phyloP scores from a whole-genome alignment of 2,329 filamentous ascomycete genomes.

The Plectosphaerella plurivora region DNA sequence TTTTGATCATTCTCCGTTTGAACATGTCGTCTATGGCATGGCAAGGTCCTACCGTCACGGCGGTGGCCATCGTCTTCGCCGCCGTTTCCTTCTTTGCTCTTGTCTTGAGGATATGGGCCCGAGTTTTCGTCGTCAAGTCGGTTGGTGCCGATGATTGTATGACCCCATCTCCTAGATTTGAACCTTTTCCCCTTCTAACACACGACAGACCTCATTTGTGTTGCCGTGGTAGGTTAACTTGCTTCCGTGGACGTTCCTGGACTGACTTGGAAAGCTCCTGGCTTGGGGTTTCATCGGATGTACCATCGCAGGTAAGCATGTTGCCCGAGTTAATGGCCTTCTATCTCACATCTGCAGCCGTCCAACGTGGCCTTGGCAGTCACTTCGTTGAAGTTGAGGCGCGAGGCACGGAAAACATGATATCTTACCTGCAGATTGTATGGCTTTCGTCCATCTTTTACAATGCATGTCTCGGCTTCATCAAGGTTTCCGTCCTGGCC shows the following conservation, averaged over 20 bases:
- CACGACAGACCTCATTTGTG: constrained; percentile 9
- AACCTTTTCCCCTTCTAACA: background rate
- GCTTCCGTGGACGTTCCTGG: too few species aligned
- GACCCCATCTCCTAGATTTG: background rate
- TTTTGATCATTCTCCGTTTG: background rate
- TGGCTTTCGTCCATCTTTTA: constrained; percentile 45
- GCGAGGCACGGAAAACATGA: constrained; percentile 10
- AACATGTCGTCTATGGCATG: constrained; percentile 13
- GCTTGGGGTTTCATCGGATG: constrained; percentile 25
- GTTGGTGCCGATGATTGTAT: constrained; percentile 24
- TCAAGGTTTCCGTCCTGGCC: constrained; percentile 41
- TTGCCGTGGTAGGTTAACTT: constrained; percentile 6
- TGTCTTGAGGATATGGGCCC: constrained; percentile 29
- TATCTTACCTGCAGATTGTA: constrained; percentile 19
- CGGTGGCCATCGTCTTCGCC: constrained; percentile 30
- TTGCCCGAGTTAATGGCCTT: background rate
- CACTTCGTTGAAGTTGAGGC: constrained; percentile 19
- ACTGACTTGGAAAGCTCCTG: constrained; percentile 14
- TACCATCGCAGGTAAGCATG: constrained; percentile 23
- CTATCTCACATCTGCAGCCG: constrained; percentile 1
- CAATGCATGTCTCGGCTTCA: constrained; percentile 38
- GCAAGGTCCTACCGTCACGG: constrained; percentile 25
- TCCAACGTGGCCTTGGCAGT: constrained; percentile 21
- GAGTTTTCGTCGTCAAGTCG: constrained; percentile 28
- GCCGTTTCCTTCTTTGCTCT: constrained; percentile 30